Evolutionary conservation across 176 grass and related monocot genomes (phyloP).

Genomic region (Hordeum marinum): DNA sequence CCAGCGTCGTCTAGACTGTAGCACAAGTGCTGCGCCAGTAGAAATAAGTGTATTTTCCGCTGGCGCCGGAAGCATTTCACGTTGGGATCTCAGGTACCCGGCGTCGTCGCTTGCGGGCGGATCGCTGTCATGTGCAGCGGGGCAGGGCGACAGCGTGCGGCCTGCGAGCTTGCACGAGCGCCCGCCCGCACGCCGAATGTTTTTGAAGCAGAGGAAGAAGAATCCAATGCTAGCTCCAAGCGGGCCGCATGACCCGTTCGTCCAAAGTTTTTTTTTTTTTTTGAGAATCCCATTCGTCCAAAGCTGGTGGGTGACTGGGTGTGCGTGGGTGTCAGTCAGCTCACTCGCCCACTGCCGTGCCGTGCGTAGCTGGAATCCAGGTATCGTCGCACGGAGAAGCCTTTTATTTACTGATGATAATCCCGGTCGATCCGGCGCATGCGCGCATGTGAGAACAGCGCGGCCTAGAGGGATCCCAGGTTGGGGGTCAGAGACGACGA

Average conservation of each 20-base stretch:
- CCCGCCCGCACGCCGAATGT: conserved; percentile 11
- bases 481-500: too few species aligned
- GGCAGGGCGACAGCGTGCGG: neutral
- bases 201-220: conserved; percentile 39
- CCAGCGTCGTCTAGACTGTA: too few species aligned
- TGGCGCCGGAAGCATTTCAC: neutral
- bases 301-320: neutral
- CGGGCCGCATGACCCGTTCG: neutral
- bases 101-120: neutral
- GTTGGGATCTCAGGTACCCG: neutral
- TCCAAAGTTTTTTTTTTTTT: too few species aligned
- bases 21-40: too few species aligned
- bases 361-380: conserved; percentile 14
- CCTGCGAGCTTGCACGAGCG: conserved; percentile 10
- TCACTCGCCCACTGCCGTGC: neutral
- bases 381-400: neutral
- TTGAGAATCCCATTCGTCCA: neutral
- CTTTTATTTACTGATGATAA: neutral
- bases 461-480: neutral
- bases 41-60: too few species aligned
- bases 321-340: neutral
- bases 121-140: conserved; percentile 14
- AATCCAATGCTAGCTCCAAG: conserved; percentile 32
- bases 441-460: neutral
- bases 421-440: conserved; percentile 4